Evolutionary conservation across 352 stramenopile genomes (phyloP).

Genomic region (Globisporangium spinosum): DNA sequence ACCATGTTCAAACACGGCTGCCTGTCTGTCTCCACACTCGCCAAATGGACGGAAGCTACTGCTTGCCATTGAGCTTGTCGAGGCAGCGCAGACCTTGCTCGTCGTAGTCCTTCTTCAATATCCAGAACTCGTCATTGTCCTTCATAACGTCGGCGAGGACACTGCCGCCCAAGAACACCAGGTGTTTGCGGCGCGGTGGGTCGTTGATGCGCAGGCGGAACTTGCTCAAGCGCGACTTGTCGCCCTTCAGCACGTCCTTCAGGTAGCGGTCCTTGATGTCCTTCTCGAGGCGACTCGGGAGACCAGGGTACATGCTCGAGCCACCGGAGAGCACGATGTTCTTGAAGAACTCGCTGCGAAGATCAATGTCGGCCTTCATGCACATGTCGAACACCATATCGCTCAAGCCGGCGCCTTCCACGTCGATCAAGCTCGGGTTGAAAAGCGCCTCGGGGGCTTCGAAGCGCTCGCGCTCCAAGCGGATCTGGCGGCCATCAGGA

Average conservation of each 20-base stretch:
- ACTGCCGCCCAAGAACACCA: slow-evolving; percentile 93
- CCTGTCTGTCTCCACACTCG: too few species aligned
- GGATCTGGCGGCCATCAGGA: slow-evolving; percentile 96
- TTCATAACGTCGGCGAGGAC: slow-evolving; percentile 94
- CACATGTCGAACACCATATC: slow-evolving; percentile 99
- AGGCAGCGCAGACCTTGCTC: slow-evolving; percentile 89
- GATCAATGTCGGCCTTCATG: slow-evolving; percentile 94
- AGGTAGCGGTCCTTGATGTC: slow-evolving; percentile 87
- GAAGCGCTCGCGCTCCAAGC: slow-evolving; percentile 94
- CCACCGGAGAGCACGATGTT: slow-evolving; percentile 95
- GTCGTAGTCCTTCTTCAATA: slow-evolving; percentile 93
- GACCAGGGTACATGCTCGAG: slow-evolving; percentile 95
- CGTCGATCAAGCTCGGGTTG: slow-evolving; percentile 94
- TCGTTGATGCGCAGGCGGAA: slow-evolving; percentile 95
- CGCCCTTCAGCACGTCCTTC: slow-evolving; percentile 83
- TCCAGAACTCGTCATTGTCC: slow-evolving; percentile 93
- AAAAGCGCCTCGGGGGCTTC: slow-evolving; percentile 96
- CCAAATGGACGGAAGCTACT: background rate
- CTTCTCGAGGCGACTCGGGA: slow-evolving; percentile 91
- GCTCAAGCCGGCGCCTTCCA: slow-evolving; percentile 93
- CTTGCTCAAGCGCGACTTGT: slow-evolving; percentile 88
- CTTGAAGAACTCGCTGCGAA: slow-evolving; percentile 95
- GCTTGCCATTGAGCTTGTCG: slow-evolving; percentile 63
- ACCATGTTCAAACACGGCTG: too few species aligned
- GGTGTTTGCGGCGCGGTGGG: slow-evolving; percentile 93